These are phyloP conservation scores for Sporothrix globosa DNA, from an alignment of 2,329 filamentous ascomycete species.

Conservation along the genomic window DNA sequence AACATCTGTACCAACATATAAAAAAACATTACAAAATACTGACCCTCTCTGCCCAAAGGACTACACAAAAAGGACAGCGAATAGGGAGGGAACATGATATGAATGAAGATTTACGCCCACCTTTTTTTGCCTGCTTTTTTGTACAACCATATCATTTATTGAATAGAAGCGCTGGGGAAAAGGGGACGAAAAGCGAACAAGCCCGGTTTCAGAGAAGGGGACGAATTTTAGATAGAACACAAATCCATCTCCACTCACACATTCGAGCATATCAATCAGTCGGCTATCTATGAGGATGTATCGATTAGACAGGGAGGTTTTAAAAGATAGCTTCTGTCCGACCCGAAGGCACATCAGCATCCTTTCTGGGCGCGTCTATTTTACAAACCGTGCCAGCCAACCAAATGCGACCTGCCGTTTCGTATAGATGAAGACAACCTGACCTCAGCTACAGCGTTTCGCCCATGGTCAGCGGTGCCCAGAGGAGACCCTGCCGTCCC, in stretches of 20 bases:
- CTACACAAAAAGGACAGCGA: constrained; percentile 7
- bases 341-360: background rate
- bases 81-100: constrained; percentile 21
- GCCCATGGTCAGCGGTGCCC: background rate
- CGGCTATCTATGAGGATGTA: background rate
- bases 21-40: constrained; percentile 14
- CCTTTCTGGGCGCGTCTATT: background rate
- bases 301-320: background rate
- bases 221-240: constrained; percentile 21
- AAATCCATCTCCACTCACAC: constrained; percentile 23
- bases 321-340: background rate
- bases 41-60: constrained; percentile 11
- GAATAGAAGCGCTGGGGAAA: background rate
- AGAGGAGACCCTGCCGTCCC: constrained; percentile 5
- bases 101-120: constrained; percentile 14
- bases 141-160: constrained; percentile 19
- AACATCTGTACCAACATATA: constrained; percentile 19
- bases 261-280: background rate
- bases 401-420: constrained; percentile 10
- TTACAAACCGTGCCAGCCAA: constrained; percentile 11
- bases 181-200: background rate
- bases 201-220: background rate
- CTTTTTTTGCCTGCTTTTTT: constrained; percentile 15
- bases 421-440: constrained; percentile 12
- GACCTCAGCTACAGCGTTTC: background rate